Conservation (phyloP, 768 basidiomycete species). For the Suillus tomentosus region DNA sequence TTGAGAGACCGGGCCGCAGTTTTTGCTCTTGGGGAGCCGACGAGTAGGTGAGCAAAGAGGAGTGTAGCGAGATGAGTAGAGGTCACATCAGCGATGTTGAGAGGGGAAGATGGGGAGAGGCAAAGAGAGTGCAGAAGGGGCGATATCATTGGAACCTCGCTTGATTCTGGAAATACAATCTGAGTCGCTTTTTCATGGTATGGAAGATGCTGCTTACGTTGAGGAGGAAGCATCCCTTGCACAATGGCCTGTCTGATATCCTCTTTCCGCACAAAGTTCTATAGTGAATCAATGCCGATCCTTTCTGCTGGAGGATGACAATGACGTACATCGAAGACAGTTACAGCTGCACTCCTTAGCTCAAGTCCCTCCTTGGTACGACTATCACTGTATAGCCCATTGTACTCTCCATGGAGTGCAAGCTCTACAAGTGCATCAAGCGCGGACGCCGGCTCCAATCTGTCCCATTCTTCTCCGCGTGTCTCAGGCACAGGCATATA, state of each 20-base stretch:
- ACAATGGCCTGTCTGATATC: slow-evolving; percentile 70
- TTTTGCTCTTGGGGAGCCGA: slow-evolving; percentile 67
- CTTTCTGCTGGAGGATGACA: neutral
- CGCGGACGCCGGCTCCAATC: slow-evolving; percentile 77
- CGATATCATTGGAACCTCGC: slow-evolving; percentile 51
- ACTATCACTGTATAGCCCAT: slow-evolving; percentile 60
- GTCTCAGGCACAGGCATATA: slow-evolving; percentile 80
- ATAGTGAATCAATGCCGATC: slow-evolving; percentile 9
- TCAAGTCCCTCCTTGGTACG: slow-evolving; percentile 69
- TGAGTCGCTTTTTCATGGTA: neutral
- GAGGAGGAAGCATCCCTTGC: slow-evolving; percentile 68
- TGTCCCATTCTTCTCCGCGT: slow-evolving; percentile 91
- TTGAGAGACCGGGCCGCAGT: slow-evolving; percentile 62
- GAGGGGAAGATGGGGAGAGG: slow-evolving; percentile 58
- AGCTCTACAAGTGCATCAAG: slow-evolving; percentile 83
- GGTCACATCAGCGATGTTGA: slow-evolving; percentile 56
- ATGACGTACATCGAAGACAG: slow-evolving; percentile 77
- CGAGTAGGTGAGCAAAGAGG: slow-evolving; percentile 79
- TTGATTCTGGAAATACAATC: slow-evolving; percentile 19
- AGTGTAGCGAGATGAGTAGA: slow-evolving; percentile 75
- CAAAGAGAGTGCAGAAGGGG: slow-evolving; percentile 73
- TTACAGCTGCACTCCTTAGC: slow-evolving; percentile 73
- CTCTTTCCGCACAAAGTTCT: slow-evolving; percentile 80
- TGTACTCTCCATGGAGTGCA: slow-evolving; percentile 86
- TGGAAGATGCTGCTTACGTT: slow-evolving; percentile 36